Evolutionary conservation across 805 yeast genomes (phyloP).

Genomic region (Saccharomycopsis capsularis): DNA sequence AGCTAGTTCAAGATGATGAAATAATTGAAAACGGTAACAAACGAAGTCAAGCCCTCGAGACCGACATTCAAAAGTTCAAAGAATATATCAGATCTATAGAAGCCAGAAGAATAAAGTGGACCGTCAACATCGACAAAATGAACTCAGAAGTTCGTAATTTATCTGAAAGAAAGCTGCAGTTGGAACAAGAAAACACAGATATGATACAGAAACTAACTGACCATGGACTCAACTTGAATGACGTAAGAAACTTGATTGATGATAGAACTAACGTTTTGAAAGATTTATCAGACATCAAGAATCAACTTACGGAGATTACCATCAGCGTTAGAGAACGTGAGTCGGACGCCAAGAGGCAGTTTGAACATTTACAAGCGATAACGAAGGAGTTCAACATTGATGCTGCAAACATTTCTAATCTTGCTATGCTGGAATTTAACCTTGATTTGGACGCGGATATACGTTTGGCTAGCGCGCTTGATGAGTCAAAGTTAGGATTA

Average conservation of each 20-base stretch:
- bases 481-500: conserved; percentile 40
- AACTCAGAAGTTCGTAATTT: conserved; percentile 44
- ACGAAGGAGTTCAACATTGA: conserved; percentile 14
- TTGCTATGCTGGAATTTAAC: conserved; percentile 22
- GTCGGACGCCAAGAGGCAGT: conserved; percentile 40
- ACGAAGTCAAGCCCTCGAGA: conserved; percentile 56
- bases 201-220: conserved; percentile 38
- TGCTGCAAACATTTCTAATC: neutral
- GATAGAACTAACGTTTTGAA: conserved; percentile 11
- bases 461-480: conserved; percentile 32
- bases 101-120: conserved; percentile 61
- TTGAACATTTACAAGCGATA: conserved; percentile 27
- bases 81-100: conserved; percentile 67
- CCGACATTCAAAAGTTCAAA: conserved; percentile 62
- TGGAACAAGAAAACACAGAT: conserved; percentile 37
- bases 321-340: conserved; percentile 41
- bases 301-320: conserved; percentile 37
- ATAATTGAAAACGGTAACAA: conserved; percentile 45
- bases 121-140: conserved; percentile 47
- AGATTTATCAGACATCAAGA: conserved; percentile 1
- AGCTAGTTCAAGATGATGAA: conserved; percentile 38
- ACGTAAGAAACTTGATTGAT: conserved; percentile 17
- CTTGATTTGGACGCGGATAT: conserved; percentile 35
- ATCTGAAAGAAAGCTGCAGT: conserved; percentile 34
- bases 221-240: conserved; percentile 41